These are phyloP conservation scores for Solanum virginianum DNA, from an alignment of 257 asterid genomes.

Conservation along the genomic window DNA sequence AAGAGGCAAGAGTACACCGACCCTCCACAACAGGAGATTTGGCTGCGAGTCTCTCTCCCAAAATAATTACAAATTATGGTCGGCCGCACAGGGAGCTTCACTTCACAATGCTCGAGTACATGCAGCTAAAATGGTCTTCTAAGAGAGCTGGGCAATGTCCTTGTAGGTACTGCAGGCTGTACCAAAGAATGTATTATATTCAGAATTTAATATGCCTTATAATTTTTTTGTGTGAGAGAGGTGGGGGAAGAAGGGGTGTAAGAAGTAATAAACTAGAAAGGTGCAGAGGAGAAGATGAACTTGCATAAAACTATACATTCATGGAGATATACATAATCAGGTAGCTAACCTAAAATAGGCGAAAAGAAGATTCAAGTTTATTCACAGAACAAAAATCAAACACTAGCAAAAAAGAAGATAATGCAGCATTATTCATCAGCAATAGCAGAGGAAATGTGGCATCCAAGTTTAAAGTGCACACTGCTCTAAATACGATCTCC, in stretches of 20 bases:
- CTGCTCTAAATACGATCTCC: background rate
- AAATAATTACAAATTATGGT: slow-evolving; percentile 17
- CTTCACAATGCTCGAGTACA: slow-evolving; percentile 27
- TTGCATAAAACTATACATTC: background rate
- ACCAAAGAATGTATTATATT: background rate
- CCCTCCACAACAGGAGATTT: background rate
- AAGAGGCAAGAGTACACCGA: slow-evolving; percentile 26
- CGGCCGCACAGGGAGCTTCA: slow-evolving; percentile 11
- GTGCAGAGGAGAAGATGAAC: background rate
- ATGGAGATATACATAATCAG: background rate
- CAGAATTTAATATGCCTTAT: background rate
- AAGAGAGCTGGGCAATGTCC: slow-evolving; percentile 44
- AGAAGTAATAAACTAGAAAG: background rate
- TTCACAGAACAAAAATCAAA: background rate
- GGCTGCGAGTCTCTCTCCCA: slow-evolving; percentile 6
- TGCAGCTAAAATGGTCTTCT: slow-evolving; percentile 56
- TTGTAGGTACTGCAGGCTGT: slow-evolving; percentile 49
- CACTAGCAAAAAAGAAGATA: background rate
- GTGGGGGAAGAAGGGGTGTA: background rate
- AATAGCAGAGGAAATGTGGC: background rate
- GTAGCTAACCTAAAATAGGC: background rate
- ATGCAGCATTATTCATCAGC: background rate
- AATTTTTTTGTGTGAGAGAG: background rate
- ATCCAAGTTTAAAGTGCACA: background rate
- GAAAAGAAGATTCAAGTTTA: background rate